A percentile compares a stretch with the other conserved stretches of the same genome.
phyloP scores from a whole-genome alignment of 2,329 filamentous ascomycete species.

The Ophiostoma piceae region DNA sequence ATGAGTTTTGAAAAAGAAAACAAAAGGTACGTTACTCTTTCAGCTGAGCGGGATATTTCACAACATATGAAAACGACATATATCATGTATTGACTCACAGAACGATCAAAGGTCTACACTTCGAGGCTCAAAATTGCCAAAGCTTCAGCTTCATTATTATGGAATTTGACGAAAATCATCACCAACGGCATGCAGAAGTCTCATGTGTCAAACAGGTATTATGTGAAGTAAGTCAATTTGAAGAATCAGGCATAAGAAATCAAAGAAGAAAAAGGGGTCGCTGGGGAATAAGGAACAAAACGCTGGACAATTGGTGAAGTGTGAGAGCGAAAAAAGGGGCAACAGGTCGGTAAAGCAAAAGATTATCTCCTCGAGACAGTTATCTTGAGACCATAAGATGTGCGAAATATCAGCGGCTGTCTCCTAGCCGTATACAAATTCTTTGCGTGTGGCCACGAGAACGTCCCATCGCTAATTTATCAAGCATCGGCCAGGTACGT shows the following conservation, averaged over 20 bases:
- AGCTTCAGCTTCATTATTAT: no score
- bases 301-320: background rate
- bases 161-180: no score
- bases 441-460: background rate
- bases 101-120: no score
- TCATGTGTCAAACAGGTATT: background rate
- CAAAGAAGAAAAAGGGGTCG: background rate
- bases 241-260: background rate
- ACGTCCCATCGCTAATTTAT: background rate
- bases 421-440: background rate
- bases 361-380: background rate
- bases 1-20: no score
- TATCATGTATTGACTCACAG: no score
- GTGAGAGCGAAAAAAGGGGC: background rate
- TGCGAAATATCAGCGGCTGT: background rate
- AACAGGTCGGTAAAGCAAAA: background rate
- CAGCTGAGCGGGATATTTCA: no score
- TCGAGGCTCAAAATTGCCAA: no score
- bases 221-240: background rate
- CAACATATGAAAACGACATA: no score
- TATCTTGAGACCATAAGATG: background rate
- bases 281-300: conserved; percentile 9
- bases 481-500: background rate
- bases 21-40: no score
- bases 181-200: no score